Conservation (phyloP, 2,329 filamentous ascomycete genomes). For the Cercospora berteroae region DNA sequence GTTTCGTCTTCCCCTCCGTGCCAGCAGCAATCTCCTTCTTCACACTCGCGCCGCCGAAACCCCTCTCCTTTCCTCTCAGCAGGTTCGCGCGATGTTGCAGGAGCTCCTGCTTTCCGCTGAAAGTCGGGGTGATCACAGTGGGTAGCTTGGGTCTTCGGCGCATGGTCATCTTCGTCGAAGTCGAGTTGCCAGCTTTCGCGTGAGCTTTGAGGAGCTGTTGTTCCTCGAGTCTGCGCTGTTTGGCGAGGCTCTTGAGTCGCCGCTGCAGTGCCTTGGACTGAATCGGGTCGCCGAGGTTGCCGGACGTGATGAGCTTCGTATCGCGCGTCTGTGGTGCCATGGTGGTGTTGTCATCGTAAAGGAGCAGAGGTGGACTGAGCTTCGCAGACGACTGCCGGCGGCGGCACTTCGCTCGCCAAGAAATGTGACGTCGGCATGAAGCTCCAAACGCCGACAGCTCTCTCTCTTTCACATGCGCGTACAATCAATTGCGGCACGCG, state of each 20-base stretch:
- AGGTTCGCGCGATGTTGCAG: slow-evolving; percentile 3
- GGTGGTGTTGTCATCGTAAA: background rate
- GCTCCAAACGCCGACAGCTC: background rate
- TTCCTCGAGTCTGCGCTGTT: background rate
- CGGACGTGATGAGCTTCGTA: background rate
- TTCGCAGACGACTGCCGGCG: background rate
- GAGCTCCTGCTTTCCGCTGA: slow-evolving; percentile 3
- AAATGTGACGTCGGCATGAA: background rate
- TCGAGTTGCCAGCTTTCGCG: background rate
- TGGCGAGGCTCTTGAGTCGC: background rate
- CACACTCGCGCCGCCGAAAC: background rate
- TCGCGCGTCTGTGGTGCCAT: background rate
- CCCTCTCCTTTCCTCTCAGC: background rate
- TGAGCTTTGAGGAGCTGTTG: background rate
- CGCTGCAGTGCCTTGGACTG: background rate
- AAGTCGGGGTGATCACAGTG: background rate
- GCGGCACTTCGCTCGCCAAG: background rate
- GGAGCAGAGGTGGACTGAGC: background rate
- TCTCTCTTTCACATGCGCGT: background rate
- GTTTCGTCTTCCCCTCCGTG: background rate
- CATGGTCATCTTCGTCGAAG: background rate
- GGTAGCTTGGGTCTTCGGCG: background rate
- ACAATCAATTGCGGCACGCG: too few relatives aligned
- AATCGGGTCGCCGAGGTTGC: background rate
- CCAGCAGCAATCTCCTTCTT: background rate